Evolutionary conservation across 768 basidiomycete genomes (phyloP), one percentile per base, ranked within the genome.

Genomic region (Tulasnella sp.): DNA sequence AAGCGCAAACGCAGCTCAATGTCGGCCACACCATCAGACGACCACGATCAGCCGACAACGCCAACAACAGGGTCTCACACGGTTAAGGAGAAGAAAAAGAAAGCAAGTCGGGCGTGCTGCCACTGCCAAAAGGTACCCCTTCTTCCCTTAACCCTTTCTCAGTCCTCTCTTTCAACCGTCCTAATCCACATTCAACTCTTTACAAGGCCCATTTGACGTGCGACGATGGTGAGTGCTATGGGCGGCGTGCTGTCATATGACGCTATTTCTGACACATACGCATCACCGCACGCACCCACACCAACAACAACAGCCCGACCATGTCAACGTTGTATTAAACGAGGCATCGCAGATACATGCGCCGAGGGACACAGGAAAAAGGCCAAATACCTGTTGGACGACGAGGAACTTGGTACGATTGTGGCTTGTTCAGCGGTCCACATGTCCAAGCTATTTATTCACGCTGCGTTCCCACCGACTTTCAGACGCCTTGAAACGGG

Each of bases 351-450:
- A 1, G 88, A 89, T 73, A 91, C 89, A 74, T 99, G 97, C 81
- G 91, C 92, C 22, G 97, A 99, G 81, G 97, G 97, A 1, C 92
- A 93, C 79, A 89, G 97, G 80, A 99, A 99, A 84, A 98, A 98
- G 84, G 97, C 97, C 12, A 98, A 99, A 81, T 99, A 99, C 83
- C 88, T 99, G 19, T 85, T 97, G 76, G 94, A 97, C 82, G 94
- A 96, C 54, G 93, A 93, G 67, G 96, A 99, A 82, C 90, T 96
- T 75, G 92, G 95, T 93, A 82, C 79, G 83, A 79, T 69, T 34
- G 45, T 37, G 40, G 39, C 42, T 12, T 31, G 19, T 22, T 14
- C 72, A 9, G 9, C 39, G 2, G 8, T 49, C 19, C n/a, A 3
- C 42, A 29, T n/a, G 29, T 72, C 29, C 19, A 49, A 49, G n/a